Conservation (phyloP, 2,329 filamentous ascomycete species). For the Clonostachys solani region DNA sequence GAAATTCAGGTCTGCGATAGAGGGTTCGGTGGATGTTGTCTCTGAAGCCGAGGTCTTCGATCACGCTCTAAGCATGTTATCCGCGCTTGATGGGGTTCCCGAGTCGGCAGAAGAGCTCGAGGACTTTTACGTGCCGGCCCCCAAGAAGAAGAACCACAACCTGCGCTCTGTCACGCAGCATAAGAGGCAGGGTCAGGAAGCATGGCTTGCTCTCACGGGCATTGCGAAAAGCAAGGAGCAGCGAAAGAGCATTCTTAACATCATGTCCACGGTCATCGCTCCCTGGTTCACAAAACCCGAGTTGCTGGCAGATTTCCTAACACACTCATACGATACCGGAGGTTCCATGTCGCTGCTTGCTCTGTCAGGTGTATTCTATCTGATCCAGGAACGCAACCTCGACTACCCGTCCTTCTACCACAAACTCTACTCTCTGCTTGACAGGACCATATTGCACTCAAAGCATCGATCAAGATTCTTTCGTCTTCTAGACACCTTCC, state of each 20-base stretch:
- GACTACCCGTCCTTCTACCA: conserved; percentile 93
- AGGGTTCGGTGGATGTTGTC: neutral
- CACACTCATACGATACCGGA: conserved; percentile 85
- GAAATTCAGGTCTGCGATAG: neutral
- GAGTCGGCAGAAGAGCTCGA: conserved; percentile 61
- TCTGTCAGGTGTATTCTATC: conserved; percentile 87
- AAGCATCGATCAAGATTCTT: conserved; percentile 94
- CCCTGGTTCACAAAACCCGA: conserved; percentile 90
- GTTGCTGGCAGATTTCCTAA: conserved; percentile 91
- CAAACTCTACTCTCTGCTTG: conserved; percentile 90
- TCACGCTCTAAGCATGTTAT: conserved; percentile 58
- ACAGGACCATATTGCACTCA: conserved; percentile 82
- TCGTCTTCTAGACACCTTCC: conserved; percentile 84
- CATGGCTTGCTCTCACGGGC: conserved; percentile 77
- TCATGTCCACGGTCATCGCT: conserved; percentile 73
- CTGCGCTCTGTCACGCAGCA: conserved; percentile 64
- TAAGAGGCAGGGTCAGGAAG: conserved; percentile 77
- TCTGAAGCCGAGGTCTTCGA: conserved; percentile 38
- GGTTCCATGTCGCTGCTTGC: conserved; percentile 85
- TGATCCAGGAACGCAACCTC: conserved; percentile 89
- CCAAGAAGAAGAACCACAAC: conserved; percentile 63
- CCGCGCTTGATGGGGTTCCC: conserved; percentile 67
- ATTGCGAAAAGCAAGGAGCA: conserved; percentile 65
- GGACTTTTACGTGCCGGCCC: conserved; percentile 62
- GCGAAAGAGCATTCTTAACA: conserved; percentile 71